Percentiles rank a stretch among this genome's conserved stretches.
phyloP scores from a whole-genome alignment of 2,329 filamentous ascomycete species.

The Dryadomyces quercus-mongolicae region DNA sequence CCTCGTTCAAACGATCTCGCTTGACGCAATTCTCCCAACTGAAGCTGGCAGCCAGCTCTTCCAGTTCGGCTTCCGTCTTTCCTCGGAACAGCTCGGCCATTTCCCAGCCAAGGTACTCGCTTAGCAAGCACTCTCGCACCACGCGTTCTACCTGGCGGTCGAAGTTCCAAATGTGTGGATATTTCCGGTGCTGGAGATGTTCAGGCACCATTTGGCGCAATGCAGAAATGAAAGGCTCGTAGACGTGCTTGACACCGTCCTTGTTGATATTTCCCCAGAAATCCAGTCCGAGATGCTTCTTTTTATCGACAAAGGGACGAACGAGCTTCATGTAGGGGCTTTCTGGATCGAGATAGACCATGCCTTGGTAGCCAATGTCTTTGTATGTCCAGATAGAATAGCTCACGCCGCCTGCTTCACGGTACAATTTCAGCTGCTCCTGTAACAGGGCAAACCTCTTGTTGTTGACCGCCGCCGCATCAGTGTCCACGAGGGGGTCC shows the following conservation, averaged over 20 bases:
- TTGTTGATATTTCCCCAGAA: constrained; percentile 32
- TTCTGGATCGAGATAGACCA: constrained; percentile 31
- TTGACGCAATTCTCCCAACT: constrained; percentile 40
- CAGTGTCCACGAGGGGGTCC: constrained; percentile 18
- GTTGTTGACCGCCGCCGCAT: constrained; percentile 22
- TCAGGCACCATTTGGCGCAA: constrained; percentile 30
- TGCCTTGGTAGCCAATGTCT: constrained; percentile 31
- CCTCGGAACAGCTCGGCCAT: constrained; percentile 41
- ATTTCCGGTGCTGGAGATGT: constrained; percentile 28
- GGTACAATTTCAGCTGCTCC: constrained; percentile 23
- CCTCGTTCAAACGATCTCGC: constrained; percentile 37
- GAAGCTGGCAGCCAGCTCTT: constrained; percentile 39
- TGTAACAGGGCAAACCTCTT: constrained; percentile 24
- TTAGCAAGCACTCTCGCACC: constrained; percentile 26
- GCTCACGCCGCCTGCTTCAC: constrained; percentile 11
- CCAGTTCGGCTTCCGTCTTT: constrained; percentile 37
- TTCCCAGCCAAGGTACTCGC: constrained; percentile 38
- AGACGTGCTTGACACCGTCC: constrained; percentile 22
- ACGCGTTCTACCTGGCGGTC: constrained; percentile 35
- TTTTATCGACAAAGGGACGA: constrained; percentile 38
- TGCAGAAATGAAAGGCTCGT: constrained; percentile 25
- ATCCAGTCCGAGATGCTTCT: constrained; percentile 36
- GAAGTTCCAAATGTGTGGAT: constrained; percentile 37
- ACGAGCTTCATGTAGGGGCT: constrained; percentile 35
- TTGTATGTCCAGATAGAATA: constrained; percentile 13